A percentile compares a stretch with the other conserved stretches of the same genome.
Conservation (phyloP, 108 stramenopile genomes). For the Nitzschia sp. region DNA sequence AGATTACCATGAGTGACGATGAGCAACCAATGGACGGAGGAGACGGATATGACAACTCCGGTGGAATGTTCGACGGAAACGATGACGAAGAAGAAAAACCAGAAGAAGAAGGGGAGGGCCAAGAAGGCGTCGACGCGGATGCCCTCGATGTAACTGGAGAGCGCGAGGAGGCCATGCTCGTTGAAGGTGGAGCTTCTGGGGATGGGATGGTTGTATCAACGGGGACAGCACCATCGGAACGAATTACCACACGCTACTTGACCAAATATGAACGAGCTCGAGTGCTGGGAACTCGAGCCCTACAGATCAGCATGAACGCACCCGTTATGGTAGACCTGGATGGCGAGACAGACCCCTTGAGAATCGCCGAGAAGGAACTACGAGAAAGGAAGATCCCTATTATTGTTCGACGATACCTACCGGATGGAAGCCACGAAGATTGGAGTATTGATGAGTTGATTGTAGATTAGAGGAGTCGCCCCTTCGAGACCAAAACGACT, state of each 20-base stretch:
- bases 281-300: constrained; percentile 96
- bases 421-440: constrained; percentile 98
- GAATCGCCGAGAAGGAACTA: constrained; percentile 98
- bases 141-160: constrained; percentile 75
- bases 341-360: constrained; percentile 97
- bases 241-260: constrained; percentile 92
- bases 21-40: constrained; percentile 75
- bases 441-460: constrained; percentile 97
- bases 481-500: constrained; percentile 35
- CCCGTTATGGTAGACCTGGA: constrained; percentile 99
- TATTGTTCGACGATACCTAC: constrained; percentile 95
- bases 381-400: constrained; percentile 98
- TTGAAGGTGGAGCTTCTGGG: constrained; percentile 46
- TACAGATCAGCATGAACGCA: constrained; percentile 98
- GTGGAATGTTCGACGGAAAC: constrained; percentile 65
- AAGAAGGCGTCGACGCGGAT: constrained; percentile 37
- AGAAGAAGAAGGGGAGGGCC: constrained; percentile 43
- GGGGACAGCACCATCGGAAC: constrained; percentile 51
- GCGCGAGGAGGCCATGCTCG: constrained; percentile 52
- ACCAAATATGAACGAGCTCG: constrained; percentile 99
- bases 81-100: constrained; percentile 50
- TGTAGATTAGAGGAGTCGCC: constrained; percentile 56
- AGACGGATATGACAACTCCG: constrained; percentile 75
- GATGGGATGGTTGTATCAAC: constrained; percentile 37
- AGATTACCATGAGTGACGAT: constrained; percentile 75